Evolutionary conservation across 2,329 filamentous ascomycete genomes (phyloP).

Genomic region (Epichloe glyceriae): DNA sequence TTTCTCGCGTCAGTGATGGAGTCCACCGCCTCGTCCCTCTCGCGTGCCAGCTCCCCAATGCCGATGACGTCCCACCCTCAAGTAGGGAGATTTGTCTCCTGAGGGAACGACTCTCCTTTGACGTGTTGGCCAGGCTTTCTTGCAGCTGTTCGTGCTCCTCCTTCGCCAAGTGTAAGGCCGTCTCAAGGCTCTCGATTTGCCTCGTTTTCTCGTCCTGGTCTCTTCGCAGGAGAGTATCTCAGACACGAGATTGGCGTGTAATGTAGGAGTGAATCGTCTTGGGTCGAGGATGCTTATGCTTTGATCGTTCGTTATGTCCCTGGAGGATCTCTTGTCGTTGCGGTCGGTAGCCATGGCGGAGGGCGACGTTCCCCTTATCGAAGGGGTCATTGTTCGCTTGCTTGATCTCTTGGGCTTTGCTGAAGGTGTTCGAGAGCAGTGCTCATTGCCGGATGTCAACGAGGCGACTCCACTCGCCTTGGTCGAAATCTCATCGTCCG

Average conservation of each 20-base stretch:
- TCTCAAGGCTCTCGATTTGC: slow-evolving; percentile 75
- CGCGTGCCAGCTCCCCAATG: slow-evolving; percentile 68
- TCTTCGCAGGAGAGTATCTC: slow-evolving; percentile 77
- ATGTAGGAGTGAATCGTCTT: slow-evolving; percentile 81
- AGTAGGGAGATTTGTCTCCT: slow-evolving; percentile 78
- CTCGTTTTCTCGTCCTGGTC: slow-evolving; percentile 85
- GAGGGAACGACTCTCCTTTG: slow-evolving; percentile 66
- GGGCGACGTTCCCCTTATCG: slow-evolving; percentile 45
- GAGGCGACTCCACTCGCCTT: slow-evolving; percentile 39
- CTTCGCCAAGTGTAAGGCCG: slow-evolving; percentile 54
- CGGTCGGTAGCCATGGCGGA: slow-evolving; percentile 31
- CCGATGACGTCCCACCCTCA: slow-evolving; percentile 78
- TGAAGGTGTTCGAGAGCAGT: slow-evolving; percentile 61
- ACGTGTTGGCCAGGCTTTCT: slow-evolving; percentile 44
- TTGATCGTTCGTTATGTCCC: slow-evolving; percentile 52
- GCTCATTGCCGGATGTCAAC: slow-evolving; percentile 52
- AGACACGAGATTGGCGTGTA: slow-evolving; percentile 88
- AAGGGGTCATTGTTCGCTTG: slow-evolving; percentile 51
- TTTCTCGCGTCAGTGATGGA: slow-evolving; percentile 57
- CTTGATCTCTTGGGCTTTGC: slow-evolving; percentile 47
- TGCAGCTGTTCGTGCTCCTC: slow-evolving; percentile 63
- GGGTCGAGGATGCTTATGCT: slow-evolving; percentile 69
- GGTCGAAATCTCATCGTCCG: slow-evolving; percentile 45
- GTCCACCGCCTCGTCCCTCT: slow-evolving; percentile 75
- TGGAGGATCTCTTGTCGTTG: slow-evolving; percentile 35